A percentile compares a stretch with the other conserved stretches of the same genome.
phyloP scores from a whole-genome alignment of 2,329 filamentous ascomycete genomes.

The Fusarium sp. region DNA sequence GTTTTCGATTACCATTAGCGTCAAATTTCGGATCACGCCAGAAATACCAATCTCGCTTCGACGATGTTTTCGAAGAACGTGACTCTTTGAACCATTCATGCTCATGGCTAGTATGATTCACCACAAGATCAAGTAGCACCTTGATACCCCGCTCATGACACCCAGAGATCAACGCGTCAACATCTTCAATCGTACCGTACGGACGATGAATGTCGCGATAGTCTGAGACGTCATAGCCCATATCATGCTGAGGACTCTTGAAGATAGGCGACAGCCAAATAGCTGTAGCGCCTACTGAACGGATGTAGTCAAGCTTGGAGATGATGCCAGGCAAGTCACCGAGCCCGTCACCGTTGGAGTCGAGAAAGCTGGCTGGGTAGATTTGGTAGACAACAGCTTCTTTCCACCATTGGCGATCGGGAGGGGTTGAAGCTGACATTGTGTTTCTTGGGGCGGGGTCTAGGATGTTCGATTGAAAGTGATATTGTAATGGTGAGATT shows the following conservation, averaged over 20 bases:
- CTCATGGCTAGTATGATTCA: conserved; percentile 47
- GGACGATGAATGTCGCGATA: conserved; percentile 55
- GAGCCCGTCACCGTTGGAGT: conserved; percentile 35
- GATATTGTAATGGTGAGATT: not conserved
- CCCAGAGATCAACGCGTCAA: conserved; percentile 67
- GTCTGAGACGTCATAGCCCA: conserved; percentile 73
- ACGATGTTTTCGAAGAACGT: conserved; percentile 56
- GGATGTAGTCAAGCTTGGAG: conserved; percentile 42
- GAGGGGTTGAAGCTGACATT: conserved; percentile 4
- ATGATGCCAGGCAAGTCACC: conserved; percentile 38
- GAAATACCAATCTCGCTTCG: conserved; percentile 65
- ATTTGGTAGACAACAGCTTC: conserved; percentile 43
- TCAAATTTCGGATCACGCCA: conserved; percentile 58
- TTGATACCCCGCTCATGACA: conserved; percentile 56
- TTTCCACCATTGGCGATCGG: conserved; percentile 34
- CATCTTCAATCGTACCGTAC: conserved; percentile 73
- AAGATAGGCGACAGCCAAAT: conserved; percentile 44
- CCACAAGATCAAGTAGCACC: conserved; percentile 42
- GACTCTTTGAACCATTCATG: conserved; percentile 68
- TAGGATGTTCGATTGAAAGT: rapidly evolving
- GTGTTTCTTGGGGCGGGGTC: not conserved
- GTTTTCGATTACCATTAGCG: conserved; percentile 45
- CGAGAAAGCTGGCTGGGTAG: conserved; percentile 47
- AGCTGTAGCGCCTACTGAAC: conserved; percentile 31
- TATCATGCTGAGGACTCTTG: conserved; percentile 62